phyloP scores from a whole-genome alignment of 257 asterid genomes.

The Misopates orontium region DNA sequence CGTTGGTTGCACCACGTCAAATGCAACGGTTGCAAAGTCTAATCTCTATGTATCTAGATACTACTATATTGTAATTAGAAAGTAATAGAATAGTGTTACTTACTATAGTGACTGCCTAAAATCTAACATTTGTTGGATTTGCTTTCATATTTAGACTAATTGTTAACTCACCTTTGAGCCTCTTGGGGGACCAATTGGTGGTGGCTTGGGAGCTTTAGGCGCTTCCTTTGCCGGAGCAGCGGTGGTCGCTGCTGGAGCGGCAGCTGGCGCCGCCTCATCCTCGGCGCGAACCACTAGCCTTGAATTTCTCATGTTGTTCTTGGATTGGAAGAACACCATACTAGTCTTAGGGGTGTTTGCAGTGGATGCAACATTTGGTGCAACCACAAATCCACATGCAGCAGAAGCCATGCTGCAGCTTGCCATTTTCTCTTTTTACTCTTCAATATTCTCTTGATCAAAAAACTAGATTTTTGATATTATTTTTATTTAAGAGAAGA shows the following conservation, averaged over 20 bases:
- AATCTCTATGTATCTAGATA: no score
- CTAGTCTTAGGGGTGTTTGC: slow-evolving; percentile 16
- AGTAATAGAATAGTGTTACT: no score
- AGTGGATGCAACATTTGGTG: slow-evolving; percentile 37
- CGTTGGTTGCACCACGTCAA: no score
- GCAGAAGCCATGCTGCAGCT: slow-evolving; percentile 58
- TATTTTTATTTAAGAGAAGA: slow-evolving; percentile 16
- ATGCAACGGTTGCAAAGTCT: no score
- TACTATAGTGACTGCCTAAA: no score
- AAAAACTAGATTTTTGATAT: slow-evolving; percentile 1
- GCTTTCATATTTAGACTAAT: neutral
- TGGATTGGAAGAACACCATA: slow-evolving; percentile 33
- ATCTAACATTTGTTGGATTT: no score
- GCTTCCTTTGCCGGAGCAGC: slow-evolving; percentile 31
- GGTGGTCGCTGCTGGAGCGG: neutral
- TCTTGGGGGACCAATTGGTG: slow-evolving; percentile 66
- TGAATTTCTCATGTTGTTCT: slow-evolving; percentile 23
- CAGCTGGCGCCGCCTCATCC: slow-evolving; percentile 35
- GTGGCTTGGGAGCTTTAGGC: slow-evolving; percentile 52
- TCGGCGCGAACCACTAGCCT: slow-evolving; percentile 48
- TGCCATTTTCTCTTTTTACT: slow-evolving; percentile 38
- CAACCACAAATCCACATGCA: slow-evolving; percentile 39
- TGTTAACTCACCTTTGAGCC: slow-evolving; percentile 44
- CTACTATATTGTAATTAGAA: no score
- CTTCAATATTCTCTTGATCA: neutral